Evolutionary conservation across 2,329 filamentous ascomycete genomes (phyloP).

Genomic region (Fusarium kyushuense): DNA sequence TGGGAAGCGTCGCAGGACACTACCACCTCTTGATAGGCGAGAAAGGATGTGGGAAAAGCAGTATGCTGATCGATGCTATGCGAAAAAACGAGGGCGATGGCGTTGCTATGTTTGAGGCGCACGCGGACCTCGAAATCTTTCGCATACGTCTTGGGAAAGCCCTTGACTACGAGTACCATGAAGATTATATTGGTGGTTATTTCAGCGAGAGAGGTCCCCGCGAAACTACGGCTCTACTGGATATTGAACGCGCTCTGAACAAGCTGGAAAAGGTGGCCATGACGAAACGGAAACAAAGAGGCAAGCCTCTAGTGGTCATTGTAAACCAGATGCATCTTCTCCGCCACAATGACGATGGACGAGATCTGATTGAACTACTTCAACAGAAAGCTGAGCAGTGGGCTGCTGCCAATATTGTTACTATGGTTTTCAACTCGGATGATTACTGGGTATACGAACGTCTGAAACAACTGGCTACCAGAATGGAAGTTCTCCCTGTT

Average conservation of each 20-base stretch:
- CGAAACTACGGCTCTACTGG: slow-evolving; percentile 90
- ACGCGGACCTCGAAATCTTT: slow-evolving; percentile 95
- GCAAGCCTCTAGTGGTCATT: slow-evolving; percentile 86
- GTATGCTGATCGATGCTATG: slow-evolving; percentile 96
- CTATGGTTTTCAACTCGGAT: slow-evolving; percentile 93
- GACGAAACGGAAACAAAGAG: slow-evolving; percentile 69
- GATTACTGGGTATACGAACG: slow-evolving; percentile 99
- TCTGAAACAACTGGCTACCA: slow-evolving; percentile 89
- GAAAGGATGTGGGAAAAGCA: slow-evolving; percentile 96
- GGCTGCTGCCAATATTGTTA: slow-evolving; percentile 92
- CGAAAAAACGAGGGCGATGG: slow-evolving; percentile 89
- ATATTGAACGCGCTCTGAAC: slow-evolving; percentile 97
- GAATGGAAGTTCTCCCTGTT: slow-evolving; percentile 93
- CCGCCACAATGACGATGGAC: slow-evolving; percentile 91
- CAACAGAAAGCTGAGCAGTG: slow-evolving; percentile 97
- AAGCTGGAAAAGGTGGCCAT: slow-evolving; percentile 97
- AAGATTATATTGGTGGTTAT: slow-evolving; percentile 96
- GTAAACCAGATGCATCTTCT: slow-evolving; percentile 95
- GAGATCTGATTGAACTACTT: slow-evolving; percentile 90
- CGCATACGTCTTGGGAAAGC: slow-evolving; percentile 92
- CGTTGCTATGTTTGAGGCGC: slow-evolving; percentile 95
- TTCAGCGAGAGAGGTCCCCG: slow-evolving; percentile 94
- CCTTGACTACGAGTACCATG: slow-evolving; percentile 95
- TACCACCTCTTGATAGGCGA: slow-evolving; percentile 95
- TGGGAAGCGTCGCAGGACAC: slow-evolving; percentile 78